Evolutionary conservation across 2,329 filamentous ascomycete species (phyloP).

Genomic region (Phaeosphaeriaceae sp.): DNA sequence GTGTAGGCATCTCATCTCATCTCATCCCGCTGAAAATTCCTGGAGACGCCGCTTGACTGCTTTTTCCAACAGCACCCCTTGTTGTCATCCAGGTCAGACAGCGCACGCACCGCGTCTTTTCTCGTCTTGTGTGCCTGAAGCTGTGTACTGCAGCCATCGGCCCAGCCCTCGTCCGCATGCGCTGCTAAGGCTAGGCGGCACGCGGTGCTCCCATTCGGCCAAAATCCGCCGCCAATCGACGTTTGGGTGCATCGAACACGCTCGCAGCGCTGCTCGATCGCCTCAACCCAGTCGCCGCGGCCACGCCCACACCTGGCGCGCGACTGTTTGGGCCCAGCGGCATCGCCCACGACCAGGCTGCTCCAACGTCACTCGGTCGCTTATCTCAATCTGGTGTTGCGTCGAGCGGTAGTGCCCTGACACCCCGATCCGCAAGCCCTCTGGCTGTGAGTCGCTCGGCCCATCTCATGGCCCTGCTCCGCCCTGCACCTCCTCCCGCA

Average conservation of each 20-base stretch:
- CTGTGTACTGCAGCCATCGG: slow-evolving; percentile 2
- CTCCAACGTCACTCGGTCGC: slow-evolving; percentile 25
- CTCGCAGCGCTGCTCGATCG: neutral
- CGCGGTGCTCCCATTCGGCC: slow-evolving; percentile 10
- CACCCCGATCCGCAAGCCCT: slow-evolving; percentile 16
- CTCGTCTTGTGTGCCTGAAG: neutral
- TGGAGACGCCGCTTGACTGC: neutral
- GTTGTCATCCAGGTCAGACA: neutral
- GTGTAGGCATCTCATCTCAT: neutral
- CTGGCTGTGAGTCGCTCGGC: slow-evolving; percentile 22
- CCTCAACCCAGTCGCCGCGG: slow-evolving; percentile 15
- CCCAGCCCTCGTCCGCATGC: slow-evolving; percentile 11
- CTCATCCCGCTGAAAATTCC: neutral
- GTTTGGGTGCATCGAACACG: slow-evolving; percentile 16
- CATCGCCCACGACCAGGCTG: slow-evolving; percentile 1
- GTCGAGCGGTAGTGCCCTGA: slow-evolving; percentile 23
- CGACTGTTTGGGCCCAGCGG: slow-evolving; percentile 9
- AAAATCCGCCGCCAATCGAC: slow-evolving; percentile 17
- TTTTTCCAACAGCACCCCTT: neutral
- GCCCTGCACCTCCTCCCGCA: slow-evolving; percentile 23
- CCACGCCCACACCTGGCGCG: slow-evolving; percentile 13
- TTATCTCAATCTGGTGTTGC: slow-evolving; percentile 21
- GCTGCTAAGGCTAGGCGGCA: slow-evolving; percentile 9
- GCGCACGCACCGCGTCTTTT: neutral
- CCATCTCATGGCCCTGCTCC: slow-evolving; percentile 33